Evolutionary conservation across 495 filamentous ascomycete species (phyloP), one percentile per base, ranked within the genome.

Genomic region (Cairneyella variabilis): DNA sequence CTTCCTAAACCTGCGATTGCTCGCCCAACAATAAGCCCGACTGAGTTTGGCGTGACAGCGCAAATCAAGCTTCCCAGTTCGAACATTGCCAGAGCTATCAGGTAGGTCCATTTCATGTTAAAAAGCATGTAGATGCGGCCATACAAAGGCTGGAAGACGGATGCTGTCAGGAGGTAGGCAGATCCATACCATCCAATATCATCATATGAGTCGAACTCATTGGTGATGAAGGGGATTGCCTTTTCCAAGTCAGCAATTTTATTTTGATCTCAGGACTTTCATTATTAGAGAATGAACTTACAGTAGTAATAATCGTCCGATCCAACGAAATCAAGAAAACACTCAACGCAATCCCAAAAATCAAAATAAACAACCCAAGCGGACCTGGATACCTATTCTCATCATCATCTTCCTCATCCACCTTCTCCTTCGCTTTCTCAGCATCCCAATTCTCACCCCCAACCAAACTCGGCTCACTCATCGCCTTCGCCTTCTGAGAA

Each of bases 131-230:
- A 82, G 42, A 82, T 58, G 32, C 70, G 70, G 39, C 77, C 77
- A 45, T 65, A 78, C 11, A 76, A 44, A 11, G 74, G 71, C 36
- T 75, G 69, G 48, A 78, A 74, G 71, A 70, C n/a, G n/a, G n/a
- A n/a, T n/a, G n/a, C n/a, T n/a, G n/a, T n/a, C n/a, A n/a, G n/a
- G n/a, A n/a, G n/a, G n/a, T n/a, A n/a, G n/a, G n/a, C n/a, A 20
- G 70, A 69, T 0, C 70, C 72, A 48, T 83, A 84, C 76, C 79
- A 83, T 32, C 74, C 72, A n/a, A 80, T 69, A 48, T 80, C 73
- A 7, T 56, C 57, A 12, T 71, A 61, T 2, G 73, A 71, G 37
- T 70, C 28, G 57, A 77, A 76, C 10, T 76, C 67, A 42, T 71
- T 62, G 3, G 72, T 72, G 53, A 75, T 82, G 22, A 62, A 57